Base-by-base conservation (phyloP, 345 rosid species). In the Fremontodendron californicum region DNA sequence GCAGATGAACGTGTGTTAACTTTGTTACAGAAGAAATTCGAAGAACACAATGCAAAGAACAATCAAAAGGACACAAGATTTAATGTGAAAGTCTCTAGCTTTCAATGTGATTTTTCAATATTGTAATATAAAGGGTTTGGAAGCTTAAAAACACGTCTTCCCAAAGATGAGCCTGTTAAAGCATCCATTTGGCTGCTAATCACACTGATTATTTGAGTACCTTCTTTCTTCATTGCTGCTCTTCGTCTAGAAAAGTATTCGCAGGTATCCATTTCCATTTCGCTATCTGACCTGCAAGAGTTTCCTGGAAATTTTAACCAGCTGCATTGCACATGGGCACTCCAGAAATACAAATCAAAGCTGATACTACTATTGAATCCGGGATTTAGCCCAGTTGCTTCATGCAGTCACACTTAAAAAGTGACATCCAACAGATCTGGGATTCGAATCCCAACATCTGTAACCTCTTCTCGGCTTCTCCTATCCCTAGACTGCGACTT, bases 141-240 rank as follows among this genome's bases (percentile, higher is more conserved):
- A 86, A 94, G 84, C 85, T 91, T 91, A 60, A 94, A 88, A 62
- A 88, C 78, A 9, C 76, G 89, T 70, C 78, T 79, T 48, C 90
- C 91, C 55, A 58, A 37, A 75, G 70, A 73, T 18, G 78, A 79
- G 13, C 89, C 89, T 0, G 84, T 85, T 75, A 91, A 80, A 78
- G 90, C 92, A 85, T 91, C 97, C 89, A 94, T 83, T 73, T 80
- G 87, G 82, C 85, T 82, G 79, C 93, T 86, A 64, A 93, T 90
- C 29, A 88, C 84, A 40, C 94, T 87, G 8, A 79, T 13, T 19
- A 91, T 71, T 6, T 83, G 89, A 66, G 82, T 79, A 4, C 85
- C 90, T 33, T 74, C 64, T 75, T 61, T 64, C 77, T 79, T 81
- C 73, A 91, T 6, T 39, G 46, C 78, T 31, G 72, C 82, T 69